Evolutionary conservation across 768 basidiomycete species (phyloP).

Genomic region (Trichaptum fuscoviolaceum): DNA sequence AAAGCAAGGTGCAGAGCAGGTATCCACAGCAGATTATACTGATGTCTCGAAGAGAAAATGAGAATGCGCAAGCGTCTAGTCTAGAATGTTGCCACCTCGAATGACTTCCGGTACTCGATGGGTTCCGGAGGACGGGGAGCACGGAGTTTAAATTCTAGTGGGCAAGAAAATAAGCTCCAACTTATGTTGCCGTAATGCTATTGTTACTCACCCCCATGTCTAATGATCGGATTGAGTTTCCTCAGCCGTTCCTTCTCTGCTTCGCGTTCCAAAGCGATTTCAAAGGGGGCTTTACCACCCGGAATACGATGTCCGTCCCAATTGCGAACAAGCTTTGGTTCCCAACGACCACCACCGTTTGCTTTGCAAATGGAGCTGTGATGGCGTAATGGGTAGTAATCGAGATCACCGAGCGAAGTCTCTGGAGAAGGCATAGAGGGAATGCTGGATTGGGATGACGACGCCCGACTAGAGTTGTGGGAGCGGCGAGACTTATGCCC

Average conservation of each 20-base stretch:
- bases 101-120: constrained; percentile 39
- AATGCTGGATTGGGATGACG: constrained; percentile 8
- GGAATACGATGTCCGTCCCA: constrained; percentile 48
- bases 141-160: constrained; percentile 60
- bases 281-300: constrained; percentile 62
- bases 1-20: constrained; percentile 7
- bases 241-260: constrained; percentile 47
- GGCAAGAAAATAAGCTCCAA: constrained; percentile 4
- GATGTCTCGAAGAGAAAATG: constrained; percentile 7
- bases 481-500: neutral
- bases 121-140: constrained; percentile 47
- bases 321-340: constrained; percentile 49
- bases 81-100: constrained; percentile 58
- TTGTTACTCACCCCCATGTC: constrained; percentile 42
- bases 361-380: constrained; percentile 70
- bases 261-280: constrained; percentile 65
- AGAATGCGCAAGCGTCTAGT: constrained; percentile 13
- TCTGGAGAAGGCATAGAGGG: constrained; percentile 35
- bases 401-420: constrained; percentile 57
- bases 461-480: constrained; percentile 3
- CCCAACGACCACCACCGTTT: constrained; percentile 76
- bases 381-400: constrained; percentile 66
- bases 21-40: constrained; percentile 12
- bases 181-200: constrained; percentile 2
- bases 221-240: constrained; percentile 57